Base-by-base conservation (phyloP, 2,329 filamentous ascomycete genomes). In the Elsinoe necatrix region DNA sequence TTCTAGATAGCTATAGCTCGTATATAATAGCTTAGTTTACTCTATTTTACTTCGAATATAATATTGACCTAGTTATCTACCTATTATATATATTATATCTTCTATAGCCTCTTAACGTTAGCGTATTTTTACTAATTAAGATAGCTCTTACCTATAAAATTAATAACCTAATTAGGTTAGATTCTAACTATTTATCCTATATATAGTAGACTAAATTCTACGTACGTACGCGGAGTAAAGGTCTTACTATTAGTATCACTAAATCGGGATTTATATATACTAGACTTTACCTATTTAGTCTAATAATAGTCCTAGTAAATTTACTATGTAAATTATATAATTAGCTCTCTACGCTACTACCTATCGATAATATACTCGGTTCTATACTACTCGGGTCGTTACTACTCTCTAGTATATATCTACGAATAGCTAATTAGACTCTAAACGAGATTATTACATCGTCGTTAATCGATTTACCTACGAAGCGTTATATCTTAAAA, bases 1-100 rank as follows among this genome's bases (percentile, higher is more conserved):
- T 48, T 48, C 43, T 48, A 6, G 25, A 48, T 29, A 18, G 25
- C 9, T 18, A 48, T 18, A 34, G 43, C 27, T 48, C 25, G 12
- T 29, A 55, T 29, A 23, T 55, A n/a, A 55, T 35, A 20, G 39
- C 52, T 29, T n/a, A 21, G 23, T 55, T 55, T 45, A 23, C 42
- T 25, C 16, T 21, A 3, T 55, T 45, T 34, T 55, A 20, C 25
- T 27, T 55, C 11, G 6, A 34, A 20, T 14, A 43, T 43, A 34
- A 45, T 29, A 55, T 55, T 9, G 39, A 55, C 52, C 52, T 45
- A 9, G 23, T 55, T 21, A n/a, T 43, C 16, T 35, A 43, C 21
- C 37, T 35, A 4, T 23, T 35, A 14, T 45, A 55, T 34, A 12
- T 20, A 11, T 55, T 21, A 20, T 34, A 57, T 43, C 18, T 52